Evolutionary conservation across 352 stramenopile genomes (phyloP).

Genomic region (Phytophthora capsici): DNA sequence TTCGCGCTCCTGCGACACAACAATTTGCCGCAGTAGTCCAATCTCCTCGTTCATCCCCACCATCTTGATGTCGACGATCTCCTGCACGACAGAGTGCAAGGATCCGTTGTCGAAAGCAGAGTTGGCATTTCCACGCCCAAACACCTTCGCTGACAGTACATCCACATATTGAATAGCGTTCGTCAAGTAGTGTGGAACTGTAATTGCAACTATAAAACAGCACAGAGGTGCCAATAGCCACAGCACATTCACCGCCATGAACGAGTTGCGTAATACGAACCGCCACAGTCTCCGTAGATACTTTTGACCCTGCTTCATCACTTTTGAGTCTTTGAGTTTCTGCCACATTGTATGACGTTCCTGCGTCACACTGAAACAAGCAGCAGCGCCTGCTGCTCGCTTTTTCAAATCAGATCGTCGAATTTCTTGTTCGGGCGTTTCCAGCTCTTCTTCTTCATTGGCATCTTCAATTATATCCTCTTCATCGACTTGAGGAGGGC

Average conservation of each 20-base stretch:
- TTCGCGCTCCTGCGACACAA: constrained; percentile 63
- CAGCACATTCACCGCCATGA: constrained; percentile 77
- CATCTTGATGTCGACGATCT: constrained; percentile 76
- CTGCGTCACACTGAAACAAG: constrained; percentile 30
- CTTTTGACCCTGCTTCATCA: constrained; percentile 35
- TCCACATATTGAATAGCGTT: constrained; percentile 76
- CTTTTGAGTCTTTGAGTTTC: constrained; percentile 19
- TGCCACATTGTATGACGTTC: constrained; percentile 9
- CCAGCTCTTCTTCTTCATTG: constrained; percentile 37
- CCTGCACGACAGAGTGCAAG: constrained; percentile 68
- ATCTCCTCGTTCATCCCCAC: constrained; percentile 66
- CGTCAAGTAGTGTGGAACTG: constrained; percentile 74
- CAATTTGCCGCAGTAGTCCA: constrained; percentile 48
- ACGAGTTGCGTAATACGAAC: constrained; percentile 66
- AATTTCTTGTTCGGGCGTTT: constrained; percentile 27
- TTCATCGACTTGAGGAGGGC: constrained; percentile 20
- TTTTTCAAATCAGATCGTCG: constrained; percentile 41
- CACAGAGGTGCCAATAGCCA: constrained; percentile 75
- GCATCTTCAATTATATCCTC: constrained; percentile 35
- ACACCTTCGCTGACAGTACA: constrained; percentile 54
- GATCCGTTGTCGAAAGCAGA: constrained; percentile 55
- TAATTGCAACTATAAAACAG: constrained; percentile 75
- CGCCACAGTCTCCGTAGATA: constrained; percentile 51
- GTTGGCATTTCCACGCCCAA: constrained; percentile 26
- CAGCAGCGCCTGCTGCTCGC: constrained; percentile 40